phyloP scores from a whole-genome alignment of 2,329 filamentous ascomycete species.

The Thielaviopsis musarum region DNA sequence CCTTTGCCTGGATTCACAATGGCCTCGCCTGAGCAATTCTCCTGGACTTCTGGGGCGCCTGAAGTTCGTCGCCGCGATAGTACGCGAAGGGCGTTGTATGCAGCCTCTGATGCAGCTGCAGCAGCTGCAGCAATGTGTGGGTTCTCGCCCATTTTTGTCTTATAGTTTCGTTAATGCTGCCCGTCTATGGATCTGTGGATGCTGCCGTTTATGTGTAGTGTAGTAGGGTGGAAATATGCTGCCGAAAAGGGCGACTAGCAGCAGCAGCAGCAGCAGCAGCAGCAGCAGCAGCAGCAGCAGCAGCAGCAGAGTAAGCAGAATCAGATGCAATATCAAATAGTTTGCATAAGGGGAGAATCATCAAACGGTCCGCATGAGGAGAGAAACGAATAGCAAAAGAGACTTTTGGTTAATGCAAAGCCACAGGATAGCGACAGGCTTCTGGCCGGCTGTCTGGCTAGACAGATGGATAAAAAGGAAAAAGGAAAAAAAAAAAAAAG shows the following conservation, averaged over 20 bases:
- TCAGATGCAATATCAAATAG: background rate
- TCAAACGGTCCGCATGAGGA: too few relatives aligned
- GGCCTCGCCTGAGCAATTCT: conserved; percentile 12
- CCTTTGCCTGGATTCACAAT: conserved; percentile 13
- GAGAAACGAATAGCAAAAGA: background rate
- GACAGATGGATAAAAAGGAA: background rate
- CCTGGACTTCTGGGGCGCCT: conserved; percentile 2
- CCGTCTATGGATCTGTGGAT: background rate
- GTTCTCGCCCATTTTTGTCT: background rate
- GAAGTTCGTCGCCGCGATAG: conserved; percentile 1
- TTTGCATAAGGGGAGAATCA: background rate
- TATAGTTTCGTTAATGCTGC: background rate
- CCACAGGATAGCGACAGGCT: background rate
- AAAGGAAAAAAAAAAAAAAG: background rate
- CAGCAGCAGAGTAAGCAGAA: background rate
- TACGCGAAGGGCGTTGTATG: conserved; percentile 3
- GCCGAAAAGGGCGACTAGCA: background rate
- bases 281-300: too few relatives aligned
- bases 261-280: too few relatives aligned
- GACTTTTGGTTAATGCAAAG: too few relatives aligned
- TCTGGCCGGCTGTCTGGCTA: background rate
- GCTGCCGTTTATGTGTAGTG: background rate
- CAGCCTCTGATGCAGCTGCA: conserved; percentile 8
- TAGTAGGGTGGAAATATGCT: background rate
- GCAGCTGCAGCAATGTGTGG: conserved; percentile 2